These are phyloP conservation scores for Albatrellus sp. DNA, from an alignment of 1,284 basidiomycete genomes.

Conservation along the genomic window DNA sequence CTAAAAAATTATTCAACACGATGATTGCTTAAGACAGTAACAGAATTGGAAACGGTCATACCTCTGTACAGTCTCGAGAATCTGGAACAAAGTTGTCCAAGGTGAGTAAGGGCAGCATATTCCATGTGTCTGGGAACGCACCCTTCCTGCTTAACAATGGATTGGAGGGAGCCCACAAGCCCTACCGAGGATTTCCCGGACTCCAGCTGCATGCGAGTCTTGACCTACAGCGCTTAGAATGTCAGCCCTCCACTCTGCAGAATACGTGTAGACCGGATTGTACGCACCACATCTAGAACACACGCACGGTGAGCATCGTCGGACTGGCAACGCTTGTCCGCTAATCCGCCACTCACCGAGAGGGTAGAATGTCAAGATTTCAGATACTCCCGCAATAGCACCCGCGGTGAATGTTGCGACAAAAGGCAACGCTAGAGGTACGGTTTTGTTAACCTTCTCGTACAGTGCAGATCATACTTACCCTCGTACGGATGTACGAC, in stretches of 20 bases:
- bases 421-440: constrained; percentile 62
- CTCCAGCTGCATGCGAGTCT: constrained; percentile 96
- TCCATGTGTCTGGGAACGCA: constrained; percentile 23
- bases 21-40: background rate
- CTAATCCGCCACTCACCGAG: constrained; percentile 63
- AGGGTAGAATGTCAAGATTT: constrained; percentile 89
- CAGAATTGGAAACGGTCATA: constrained; percentile 15
- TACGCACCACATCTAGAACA: constrained; percentile 21
- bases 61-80: constrained; percentile 81
- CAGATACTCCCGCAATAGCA: constrained; percentile 80
- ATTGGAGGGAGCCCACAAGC: constrained; percentile 70
- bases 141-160: constrained; percentile 81
- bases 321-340: background rate
- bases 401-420: constrained; percentile 82
- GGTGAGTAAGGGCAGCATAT: constrained; percentile 1
- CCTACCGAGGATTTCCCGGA: constrained; percentile 67
- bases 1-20: constrained; percentile 19
- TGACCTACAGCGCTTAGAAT: constrained; percentile 47
- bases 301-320: constrained; percentile 1
- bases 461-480: no score
- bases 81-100: constrained; percentile 25
- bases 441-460: background rate
- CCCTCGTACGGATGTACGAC: no score
- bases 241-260: constrained; percentile 14
- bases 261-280: constrained; percentile 11